Conservation (phyloP, 1,284 basidiomycete genomes). For the Cryptococcus deneoformans region DNA sequence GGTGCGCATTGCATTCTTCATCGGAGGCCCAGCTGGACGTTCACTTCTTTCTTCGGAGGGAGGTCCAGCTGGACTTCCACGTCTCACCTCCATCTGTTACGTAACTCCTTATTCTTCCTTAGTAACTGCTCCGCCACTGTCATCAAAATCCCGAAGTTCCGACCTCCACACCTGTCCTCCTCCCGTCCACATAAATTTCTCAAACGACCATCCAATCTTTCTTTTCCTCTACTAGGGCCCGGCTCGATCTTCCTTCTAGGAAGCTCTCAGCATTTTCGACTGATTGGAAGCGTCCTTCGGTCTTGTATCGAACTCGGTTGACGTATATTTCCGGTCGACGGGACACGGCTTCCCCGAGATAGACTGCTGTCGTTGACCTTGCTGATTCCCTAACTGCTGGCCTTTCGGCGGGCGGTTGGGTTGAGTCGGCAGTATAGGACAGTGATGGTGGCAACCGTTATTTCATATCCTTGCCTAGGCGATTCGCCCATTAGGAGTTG, state of each 20-base stretch:
- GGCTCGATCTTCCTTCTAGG: conserved; percentile 19
- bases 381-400: conserved; percentile 10
- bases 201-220: not conserved
- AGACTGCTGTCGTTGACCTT: conserved; percentile 8
- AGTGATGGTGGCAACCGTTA: conserved; percentile 28
- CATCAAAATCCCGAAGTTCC: not conserved
- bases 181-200: conserved; percentile 7
- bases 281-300: conserved; percentile 37
- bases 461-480: conserved; percentile 47
- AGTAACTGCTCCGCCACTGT: not conserved
- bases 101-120: too few relatives aligned
- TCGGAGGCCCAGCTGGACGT: too few relatives aligned
- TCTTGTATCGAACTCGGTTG: conserved; percentile 18
- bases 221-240: conserved; percentile 30
- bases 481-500: conserved; percentile 40
- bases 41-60: too few relatives aligned
- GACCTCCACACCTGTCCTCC: not conserved
- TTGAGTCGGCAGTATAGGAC: conserved; percentile 8
- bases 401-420: conserved; percentile 12
- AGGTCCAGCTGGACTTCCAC: too few relatives aligned
- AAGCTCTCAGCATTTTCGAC: conserved; percentile 32
- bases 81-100: too few relatives aligned
- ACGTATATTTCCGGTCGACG: conserved; percentile 47
- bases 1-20: too few relatives aligned
- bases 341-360: conserved; percentile 39